phyloP scores from a whole-genome alignment of 2,329 filamentous ascomycete species.

The Cordyceps pruinosa region DNA sequence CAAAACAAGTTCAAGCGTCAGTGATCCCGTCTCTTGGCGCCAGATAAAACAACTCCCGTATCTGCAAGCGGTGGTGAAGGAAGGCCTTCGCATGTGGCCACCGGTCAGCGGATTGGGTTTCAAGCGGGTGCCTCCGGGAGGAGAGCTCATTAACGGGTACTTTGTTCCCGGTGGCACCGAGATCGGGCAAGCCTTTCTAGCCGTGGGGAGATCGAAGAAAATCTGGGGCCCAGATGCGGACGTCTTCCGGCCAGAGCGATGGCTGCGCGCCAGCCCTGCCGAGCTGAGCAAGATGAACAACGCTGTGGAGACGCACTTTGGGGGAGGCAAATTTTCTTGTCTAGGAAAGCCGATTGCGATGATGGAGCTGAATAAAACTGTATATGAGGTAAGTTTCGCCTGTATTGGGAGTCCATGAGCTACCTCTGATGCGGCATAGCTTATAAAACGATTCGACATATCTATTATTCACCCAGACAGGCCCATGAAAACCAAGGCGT shows the following conservation, averaged over 20 bases:
- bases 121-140: slow-evolving; percentile 44
- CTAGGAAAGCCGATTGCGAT: slow-evolving; percentile 40
- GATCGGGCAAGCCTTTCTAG: slow-evolving; percentile 49
- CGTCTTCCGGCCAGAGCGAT: slow-evolving; percentile 46
- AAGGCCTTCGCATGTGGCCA: slow-evolving; percentile 49
- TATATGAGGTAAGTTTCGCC: slow-evolving; percentile 35
- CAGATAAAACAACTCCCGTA: slow-evolving; percentile 44
- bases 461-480: slow-evolving; percentile 26
- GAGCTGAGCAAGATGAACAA: slow-evolving; percentile 28
- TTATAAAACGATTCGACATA: slow-evolving; percentile 28
- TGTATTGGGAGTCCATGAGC: neutral
- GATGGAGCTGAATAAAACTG: slow-evolving; percentile 42
- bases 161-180: slow-evolving; percentile 45
- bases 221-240: slow-evolving; percentile 47
- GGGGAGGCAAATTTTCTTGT: slow-evolving; percentile 38
- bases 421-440: slow-evolving; percentile 16
- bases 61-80: slow-evolving; percentile 50
- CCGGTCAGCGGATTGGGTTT: slow-evolving; percentile 48
- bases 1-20: slow-evolving; percentile 31
- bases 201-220: slow-evolving; percentile 40
- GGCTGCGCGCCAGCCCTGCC: slow-evolving; percentile 34
- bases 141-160: slow-evolving; percentile 43
- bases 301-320: slow-evolving; percentile 38
- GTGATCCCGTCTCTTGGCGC: slow-evolving; percentile 34
- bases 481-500: slow-evolving; percentile 27